Conservation (phyloP, 2,329 filamentous ascomycete species). For the Apiospora marii region DNA sequence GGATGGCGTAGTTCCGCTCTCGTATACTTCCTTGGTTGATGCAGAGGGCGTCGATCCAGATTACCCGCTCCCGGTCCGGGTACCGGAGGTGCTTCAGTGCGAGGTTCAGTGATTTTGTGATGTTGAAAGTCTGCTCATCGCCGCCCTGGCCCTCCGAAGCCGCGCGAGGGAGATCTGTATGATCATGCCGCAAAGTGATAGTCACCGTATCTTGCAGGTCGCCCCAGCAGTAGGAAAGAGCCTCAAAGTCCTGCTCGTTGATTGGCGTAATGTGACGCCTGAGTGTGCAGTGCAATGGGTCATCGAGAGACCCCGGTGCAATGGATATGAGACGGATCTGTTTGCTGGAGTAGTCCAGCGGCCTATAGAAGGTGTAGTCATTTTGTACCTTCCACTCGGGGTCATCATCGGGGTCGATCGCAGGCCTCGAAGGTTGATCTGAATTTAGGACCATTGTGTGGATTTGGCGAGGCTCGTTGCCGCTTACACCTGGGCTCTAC, state of each 20-base stretch:
- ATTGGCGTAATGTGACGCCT: constrained; percentile 6
- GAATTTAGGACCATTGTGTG: background rate
- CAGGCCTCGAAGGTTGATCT: background rate
- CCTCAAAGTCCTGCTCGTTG: constrained; percentile 11
- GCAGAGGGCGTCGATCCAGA: constrained; percentile 26
- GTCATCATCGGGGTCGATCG: constrained; percentile 14
- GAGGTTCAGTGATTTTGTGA: constrained; percentile 17
- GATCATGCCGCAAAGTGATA: constrained; percentile 23
- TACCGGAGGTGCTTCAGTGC: constrained; percentile 21
- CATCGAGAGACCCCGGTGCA: constrained; percentile 13
- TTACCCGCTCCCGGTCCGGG: background rate
- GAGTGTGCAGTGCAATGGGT: constrained; percentile 23
- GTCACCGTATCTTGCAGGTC: constrained; percentile 21
- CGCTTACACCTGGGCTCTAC: background rate
- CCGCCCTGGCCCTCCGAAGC: background rate
- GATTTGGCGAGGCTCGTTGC: background rate
- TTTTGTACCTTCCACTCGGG: constrained; percentile 26
- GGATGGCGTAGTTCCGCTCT: constrained; percentile 25
- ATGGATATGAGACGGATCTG: constrained; percentile 25
- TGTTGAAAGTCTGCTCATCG: constrained; percentile 22
- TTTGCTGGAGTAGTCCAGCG: constrained; percentile 23
- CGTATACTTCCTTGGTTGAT: constrained; percentile 26
- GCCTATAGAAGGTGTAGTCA: constrained; percentile 24
- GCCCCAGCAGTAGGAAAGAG: constrained; percentile 26
- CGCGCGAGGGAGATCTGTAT: background rate